Evolutionary conservation across 139 green algal species (phyloP), one percentile per base, ranked within the genome.

Genomic region (Picochlorum sp.): DNA sequence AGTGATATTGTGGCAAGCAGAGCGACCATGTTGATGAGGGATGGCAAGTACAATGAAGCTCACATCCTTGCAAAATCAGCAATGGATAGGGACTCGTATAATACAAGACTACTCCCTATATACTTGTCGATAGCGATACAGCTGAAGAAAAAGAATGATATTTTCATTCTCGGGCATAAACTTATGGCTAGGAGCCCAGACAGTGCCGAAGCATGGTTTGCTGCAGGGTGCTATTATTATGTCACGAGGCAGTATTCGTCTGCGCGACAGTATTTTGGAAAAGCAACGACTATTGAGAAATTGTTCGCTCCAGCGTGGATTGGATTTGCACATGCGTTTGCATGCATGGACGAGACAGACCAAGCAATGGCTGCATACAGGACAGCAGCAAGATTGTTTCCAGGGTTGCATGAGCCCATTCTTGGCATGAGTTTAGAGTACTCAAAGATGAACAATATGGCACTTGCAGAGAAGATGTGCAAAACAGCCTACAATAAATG

Each of bases 221-320:
- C 82, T 0, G 89, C 96, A 20, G 94, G 87, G 45, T 94, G 85
- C 81, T 98, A 98, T 79, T 97, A 98, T 86, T 77, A 89, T 62
- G 62, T 47, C 51, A 82, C 79, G 4, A 70, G 79, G 44, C 83
- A 90, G 71, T 82, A 68, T 56, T 74, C 85, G 49, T 47, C 62
- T 64, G 88, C 91, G 11, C 69, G 88, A 0, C 75, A 81, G 16
- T 87, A 90, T 76, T 92, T 97, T 74, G 79, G 70, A 59, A 91
- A 92, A 67, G 83, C 92, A 3, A 98, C 91, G 3, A 56, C 64
- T 14, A 57, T 97, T 58, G 86, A 95, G 14, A 45, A 63, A 13
- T 56, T 73, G 52, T 95, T 91, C 70, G 90, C 87, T 16, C 78
- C 86, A 4, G 92, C 89, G 0, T 99, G 94, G 94, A 73, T 99